Evolutionary conservation across 371 early-diverging fungal species (phyloP).

Genomic region (Lichtheimia ornata): DNA sequence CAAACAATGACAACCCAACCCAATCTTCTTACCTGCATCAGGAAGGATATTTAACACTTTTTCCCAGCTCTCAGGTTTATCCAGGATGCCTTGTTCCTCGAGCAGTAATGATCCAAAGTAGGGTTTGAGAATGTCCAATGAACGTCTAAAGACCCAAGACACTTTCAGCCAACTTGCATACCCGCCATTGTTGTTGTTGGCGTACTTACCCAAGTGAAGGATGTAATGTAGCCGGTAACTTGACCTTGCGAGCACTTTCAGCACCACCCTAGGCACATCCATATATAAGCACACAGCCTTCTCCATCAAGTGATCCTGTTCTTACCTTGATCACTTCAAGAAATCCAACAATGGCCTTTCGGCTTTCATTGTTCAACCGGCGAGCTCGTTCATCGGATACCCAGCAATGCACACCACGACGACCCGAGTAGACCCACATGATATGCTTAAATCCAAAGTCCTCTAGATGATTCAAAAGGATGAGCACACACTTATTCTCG

Average conservation of each 20-base stretch:
- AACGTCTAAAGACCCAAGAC: conserved; percentile 47
- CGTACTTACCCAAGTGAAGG: conserved; percentile 61
- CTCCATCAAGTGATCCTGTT: neutral
- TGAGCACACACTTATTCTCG: neutral
- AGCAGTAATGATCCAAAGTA: conserved; percentile 73
- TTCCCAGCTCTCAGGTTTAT: conserved; percentile 61
- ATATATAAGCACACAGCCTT: conserved; percentile 8
- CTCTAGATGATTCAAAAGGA: conserved; percentile 39
- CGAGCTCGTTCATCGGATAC: conserved; percentile 92
- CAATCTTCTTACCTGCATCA: conserved; percentile 53
- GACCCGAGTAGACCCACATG: conserved; percentile 97
- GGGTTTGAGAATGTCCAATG: conserved; percentile 58
- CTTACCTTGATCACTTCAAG: conserved; percentile 77
- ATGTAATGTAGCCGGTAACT: conserved; percentile 57
- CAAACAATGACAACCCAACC: neutral
- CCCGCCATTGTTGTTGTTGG: neutral
- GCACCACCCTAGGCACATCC: conserved; percentile 64
- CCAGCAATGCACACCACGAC: conserved; percentile 99
- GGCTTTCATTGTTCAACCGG: conserved; percentile 70
- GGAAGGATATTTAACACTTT: conserved; percentile 77
- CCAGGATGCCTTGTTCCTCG: conserved; percentile 72
- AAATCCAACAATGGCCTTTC: conserved; percentile 87
- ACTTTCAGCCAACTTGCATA: neutral
- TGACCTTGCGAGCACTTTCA: conserved; percentile 70
- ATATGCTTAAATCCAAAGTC: conserved; percentile 97